phyloP scores from a whole-genome alignment of 2,329 filamentous ascomycete species.

The Pseudonectria foliicola region DNA sequence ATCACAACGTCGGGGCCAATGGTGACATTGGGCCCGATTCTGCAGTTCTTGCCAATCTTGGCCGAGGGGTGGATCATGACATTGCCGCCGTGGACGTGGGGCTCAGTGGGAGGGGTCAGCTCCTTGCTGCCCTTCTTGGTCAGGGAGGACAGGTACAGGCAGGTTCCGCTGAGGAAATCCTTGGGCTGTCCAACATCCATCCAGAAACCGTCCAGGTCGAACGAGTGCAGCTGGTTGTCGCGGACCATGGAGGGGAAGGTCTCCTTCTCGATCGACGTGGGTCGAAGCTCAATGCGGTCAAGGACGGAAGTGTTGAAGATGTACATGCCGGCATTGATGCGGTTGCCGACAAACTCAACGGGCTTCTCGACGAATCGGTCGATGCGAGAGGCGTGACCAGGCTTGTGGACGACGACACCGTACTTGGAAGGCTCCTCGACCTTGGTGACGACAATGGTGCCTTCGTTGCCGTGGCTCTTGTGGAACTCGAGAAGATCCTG shows the following conservation, averaged over 20 bases:
- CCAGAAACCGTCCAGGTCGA: slow-evolving; percentile 96
- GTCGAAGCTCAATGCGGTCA: slow-evolving; percentile 86
- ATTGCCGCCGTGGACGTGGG: slow-evolving; percentile 87
- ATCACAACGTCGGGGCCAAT: slow-evolving; percentile 90
- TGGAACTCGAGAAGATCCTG: slow-evolving; percentile 85
- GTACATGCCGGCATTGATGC: slow-evolving; percentile 98
- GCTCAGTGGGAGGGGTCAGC: slow-evolving; percentile 64
- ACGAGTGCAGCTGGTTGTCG: slow-evolving; percentile 88
- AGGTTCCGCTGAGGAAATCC: slow-evolving; percentile 94
- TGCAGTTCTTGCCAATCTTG: slow-evolving; percentile 97
- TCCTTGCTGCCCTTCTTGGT: slow-evolving; percentile 84
- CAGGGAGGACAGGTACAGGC: slow-evolving; percentile 88
- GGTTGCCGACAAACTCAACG: slow-evolving; percentile 96
- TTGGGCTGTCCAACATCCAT: slow-evolving; percentile 99
- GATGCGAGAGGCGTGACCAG: slow-evolving; percentile 81
- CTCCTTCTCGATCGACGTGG: slow-evolving; percentile 97
- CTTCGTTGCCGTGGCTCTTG: slow-evolving; percentile 86
- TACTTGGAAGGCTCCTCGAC: slow-evolving; percentile 99
- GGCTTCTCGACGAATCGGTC: slow-evolving; percentile 99
- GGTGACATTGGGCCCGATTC: slow-evolving; percentile 93
- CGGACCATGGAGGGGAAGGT: slow-evolving; percentile 91
- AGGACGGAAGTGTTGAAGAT: slow-evolving; percentile 92
- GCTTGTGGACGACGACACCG: slow-evolving; percentile 96
- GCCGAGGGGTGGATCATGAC: slow-evolving; percentile 90
- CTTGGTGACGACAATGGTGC: slow-evolving; percentile 97